Evolutionary conservation across 768 basidiomycete species (phyloP).

Genomic region (Cyclocybe aegerita): DNA sequence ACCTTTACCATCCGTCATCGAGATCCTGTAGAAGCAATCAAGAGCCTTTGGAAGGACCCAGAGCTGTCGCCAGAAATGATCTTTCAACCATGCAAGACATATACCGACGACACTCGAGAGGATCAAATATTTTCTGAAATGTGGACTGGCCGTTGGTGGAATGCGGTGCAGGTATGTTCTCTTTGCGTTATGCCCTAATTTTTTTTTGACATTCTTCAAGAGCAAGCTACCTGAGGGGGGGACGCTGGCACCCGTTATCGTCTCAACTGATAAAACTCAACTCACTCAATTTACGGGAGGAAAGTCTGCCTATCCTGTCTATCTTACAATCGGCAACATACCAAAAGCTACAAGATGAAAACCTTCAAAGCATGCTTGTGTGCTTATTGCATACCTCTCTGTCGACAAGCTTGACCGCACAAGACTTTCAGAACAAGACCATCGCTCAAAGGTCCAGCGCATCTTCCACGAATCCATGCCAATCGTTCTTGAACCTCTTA

Average conservation of each 20-base stretch:
- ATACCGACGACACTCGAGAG: slow-evolving; percentile 6
- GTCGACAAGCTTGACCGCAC: slow-evolving; percentile 28
- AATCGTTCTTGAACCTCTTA: slow-evolving; percentile 30
- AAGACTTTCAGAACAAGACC: slow-evolving; percentile 1
- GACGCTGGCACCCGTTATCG: slow-evolving; percentile 35
- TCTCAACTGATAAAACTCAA: slow-evolving; percentile 36
- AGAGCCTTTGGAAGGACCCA: slow-evolving; percentile 28
- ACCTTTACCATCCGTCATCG: slow-evolving; percentile 18
- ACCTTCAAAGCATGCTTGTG: slow-evolving; percentile 28
- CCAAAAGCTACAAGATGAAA: slow-evolving; percentile 29
- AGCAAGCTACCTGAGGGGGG: slow-evolving; percentile 18
- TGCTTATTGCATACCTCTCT: slow-evolving; percentile 41
- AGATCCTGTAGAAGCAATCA: slow-evolving; percentile 28
- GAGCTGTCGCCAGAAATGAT: slow-evolving; percentile 23
- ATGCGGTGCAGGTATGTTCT: slow-evolving; percentile 31
- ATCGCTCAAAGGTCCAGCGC: slow-evolving; percentile 16
- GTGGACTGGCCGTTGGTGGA: slow-evolving; percentile 38
- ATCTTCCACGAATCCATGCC: slow-evolving; percentile 37
- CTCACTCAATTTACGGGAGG: slow-evolving; percentile 32
- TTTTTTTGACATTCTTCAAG: neutral
- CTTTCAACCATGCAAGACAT: slow-evolving; percentile 25
- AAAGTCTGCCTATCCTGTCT: slow-evolving; percentile 41
- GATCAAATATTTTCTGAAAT: slow-evolving; percentile 32
- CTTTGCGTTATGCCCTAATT: neutral
- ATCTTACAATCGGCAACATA: slow-evolving; percentile 41